Conservation (phyloP, 768 basidiomycete genomes). For the Psilocybe tampanensis region DNA sequence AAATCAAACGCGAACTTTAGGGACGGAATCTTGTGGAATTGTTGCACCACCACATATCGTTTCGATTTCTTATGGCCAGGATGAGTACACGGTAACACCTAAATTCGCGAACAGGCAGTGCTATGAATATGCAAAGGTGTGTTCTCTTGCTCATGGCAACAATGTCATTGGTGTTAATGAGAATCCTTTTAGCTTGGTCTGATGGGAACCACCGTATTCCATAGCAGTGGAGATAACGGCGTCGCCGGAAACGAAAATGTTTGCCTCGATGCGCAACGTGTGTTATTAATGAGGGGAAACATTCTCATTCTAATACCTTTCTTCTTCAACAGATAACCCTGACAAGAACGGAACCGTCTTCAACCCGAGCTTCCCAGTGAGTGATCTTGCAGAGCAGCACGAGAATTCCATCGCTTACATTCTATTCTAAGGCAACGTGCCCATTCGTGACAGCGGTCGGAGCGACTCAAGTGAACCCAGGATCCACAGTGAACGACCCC, state of each 20-base stretch:
- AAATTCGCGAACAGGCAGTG: constrained; percentile 48
- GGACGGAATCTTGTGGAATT: constrained; percentile 41
- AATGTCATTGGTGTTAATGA: not conserved
- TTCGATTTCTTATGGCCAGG: constrained; percentile 45
- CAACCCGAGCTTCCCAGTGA: constrained; percentile 28
- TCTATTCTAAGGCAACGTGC: constrained; percentile 36
- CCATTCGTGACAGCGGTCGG: constrained; percentile 58
- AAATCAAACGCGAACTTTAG: constrained; percentile 13
- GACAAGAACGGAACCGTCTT: constrained; percentile 25
- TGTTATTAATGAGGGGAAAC: not conserved
- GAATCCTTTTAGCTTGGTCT: constrained; percentile 46
- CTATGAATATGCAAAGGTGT: constrained; percentile 45
- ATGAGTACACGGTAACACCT: constrained; percentile 41
- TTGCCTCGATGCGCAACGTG: constrained; percentile 48
- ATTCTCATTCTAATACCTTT: not conserved
- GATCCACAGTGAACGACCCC: constrained; percentile 43
- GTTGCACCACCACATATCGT: constrained; percentile 44
- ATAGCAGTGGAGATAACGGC: constrained; percentile 62
- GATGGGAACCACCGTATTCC: constrained; percentile 60
- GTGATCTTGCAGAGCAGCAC: not conserved
- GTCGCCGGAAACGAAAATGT: constrained; percentile 41
- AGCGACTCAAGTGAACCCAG: constrained; percentile 49
- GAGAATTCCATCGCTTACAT: not conserved
- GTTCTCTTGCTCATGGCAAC: not conserved
- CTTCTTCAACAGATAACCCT: constrained; percentile 21